Evolutionary conservation across 495 filamentous ascomycete genomes (phyloP), one percentile per base, ranked within the genome.

Genomic region (Penicillium bovifimosum): DNA sequence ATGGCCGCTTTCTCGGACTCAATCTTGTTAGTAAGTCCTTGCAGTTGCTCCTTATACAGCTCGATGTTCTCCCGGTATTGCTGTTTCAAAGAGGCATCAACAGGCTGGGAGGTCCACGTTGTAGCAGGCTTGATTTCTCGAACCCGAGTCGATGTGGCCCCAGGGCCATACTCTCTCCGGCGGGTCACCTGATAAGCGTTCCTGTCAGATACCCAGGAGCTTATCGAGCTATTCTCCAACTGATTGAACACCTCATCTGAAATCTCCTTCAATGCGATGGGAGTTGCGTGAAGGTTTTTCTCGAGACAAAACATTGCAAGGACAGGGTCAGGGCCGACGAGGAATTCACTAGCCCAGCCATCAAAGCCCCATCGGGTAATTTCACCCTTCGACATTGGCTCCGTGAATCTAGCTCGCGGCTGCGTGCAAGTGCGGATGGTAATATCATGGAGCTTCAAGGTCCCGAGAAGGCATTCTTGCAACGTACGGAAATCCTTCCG

Each of bases 221-320:
- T 65, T 40, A 91, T 75, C 0, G 57, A 58, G 27, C 74, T 76
- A 4, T 70, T 62, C 41, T 81, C 71, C 61, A 95, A 70, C 2
- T 55, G 60, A 13, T 83, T 72, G 61, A 80, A 90, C 52, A 87
- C 81, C 27, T 80, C 69, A 6, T 87, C 77, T 2, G 66, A 78
- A 28, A 88, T 80, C 20, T 88, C 81, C n/a, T 58, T 62, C 36
- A 81, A 67, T 11, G 78, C 70, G 33, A 95, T 74, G 0, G 79
- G 86, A 1, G 85, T 86, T n/a, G 71, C 66, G 56, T 95, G 81
- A 2, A 96, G 55, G 18, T 67, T 73, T 17, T 73, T 74, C 45
- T 86, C 83, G 20, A 77, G 76, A 60, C 88, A 96, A 28, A 99
- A 78, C 85, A 95, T 90, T 18, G 88, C 83, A 27, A 96, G 69